A percentile compares a stretch with the other conserved stretches of the same genome.
phyloP scores from a whole-genome alignment of 2,329 filamentous ascomycete genomes.

The Fusarium marasasianum region DNA sequence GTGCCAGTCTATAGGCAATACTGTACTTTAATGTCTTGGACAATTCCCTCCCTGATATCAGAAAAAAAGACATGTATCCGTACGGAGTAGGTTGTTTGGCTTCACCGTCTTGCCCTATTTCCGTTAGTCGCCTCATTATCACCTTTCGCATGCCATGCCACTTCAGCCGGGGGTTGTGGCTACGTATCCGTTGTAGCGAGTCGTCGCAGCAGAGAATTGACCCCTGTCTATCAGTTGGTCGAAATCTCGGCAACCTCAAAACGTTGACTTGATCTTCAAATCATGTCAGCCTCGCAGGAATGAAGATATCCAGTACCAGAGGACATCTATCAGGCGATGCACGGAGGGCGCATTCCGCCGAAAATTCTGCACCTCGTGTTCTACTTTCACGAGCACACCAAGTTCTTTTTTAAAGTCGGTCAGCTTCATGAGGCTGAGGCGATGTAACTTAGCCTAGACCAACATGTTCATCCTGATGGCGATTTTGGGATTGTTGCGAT shows the following conservation, averaged over 20 bases:
- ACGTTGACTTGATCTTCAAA: slow-evolving; percentile 18
- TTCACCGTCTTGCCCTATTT: slow-evolving; percentile 26
- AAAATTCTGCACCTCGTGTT: slow-evolving; percentile 30
- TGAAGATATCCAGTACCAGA: slow-evolving; percentile 10
- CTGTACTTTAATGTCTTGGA: background rate
- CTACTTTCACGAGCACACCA: slow-evolving; percentile 25
- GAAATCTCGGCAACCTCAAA: slow-evolving; percentile 34
- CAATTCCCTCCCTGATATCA: slow-evolving; percentile 11
- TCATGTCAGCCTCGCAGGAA: slow-evolving; percentile 36
- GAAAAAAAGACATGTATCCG: background rate
- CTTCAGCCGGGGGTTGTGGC: slow-evolving; percentile 9
- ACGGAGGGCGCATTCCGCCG: slow-evolving; percentile 33
- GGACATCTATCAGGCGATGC: slow-evolving; percentile 29
- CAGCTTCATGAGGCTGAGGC: slow-evolving; percentile 30
- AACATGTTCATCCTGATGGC: background rate
- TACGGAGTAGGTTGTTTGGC: background rate
- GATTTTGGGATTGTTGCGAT: slow-evolving; percentile 3
- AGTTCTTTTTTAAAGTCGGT: slow-evolving; percentile 24
- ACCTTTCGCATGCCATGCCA: slow-evolving; percentile 24
- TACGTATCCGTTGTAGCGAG: slow-evolving; percentile 19
- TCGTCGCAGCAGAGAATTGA: background rate
- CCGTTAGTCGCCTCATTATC: slow-evolving; percentile 21
- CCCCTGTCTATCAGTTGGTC: slow-evolving; percentile 28
- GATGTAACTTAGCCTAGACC: background rate
- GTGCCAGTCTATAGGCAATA: background rate